These are phyloP conservation scores for Phytophthora nicotianae DNA, from an alignment of 352 stramenopile genomes.

Conservation along the genomic window DNA sequence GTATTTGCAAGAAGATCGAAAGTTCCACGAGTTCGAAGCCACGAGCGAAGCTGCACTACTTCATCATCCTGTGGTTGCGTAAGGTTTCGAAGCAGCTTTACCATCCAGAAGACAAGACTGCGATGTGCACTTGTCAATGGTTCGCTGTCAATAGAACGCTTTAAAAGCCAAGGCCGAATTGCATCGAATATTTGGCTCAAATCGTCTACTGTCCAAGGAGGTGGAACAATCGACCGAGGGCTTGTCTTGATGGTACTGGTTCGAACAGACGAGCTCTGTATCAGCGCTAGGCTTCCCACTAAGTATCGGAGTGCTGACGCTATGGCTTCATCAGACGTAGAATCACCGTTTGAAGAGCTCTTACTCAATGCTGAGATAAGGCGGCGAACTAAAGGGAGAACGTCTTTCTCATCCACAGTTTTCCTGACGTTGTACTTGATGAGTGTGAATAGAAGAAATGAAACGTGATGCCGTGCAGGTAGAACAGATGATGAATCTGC, in stretches of 20 bases:
- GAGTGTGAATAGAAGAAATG: constrained; percentile 42
- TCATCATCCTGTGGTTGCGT: constrained; percentile 7
- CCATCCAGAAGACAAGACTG: constrained; percentile 33
- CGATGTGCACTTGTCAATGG: neutral
- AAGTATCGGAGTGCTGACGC: constrained; percentile 31
- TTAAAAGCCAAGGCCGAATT: constrained; percentile 19
- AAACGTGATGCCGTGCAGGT: constrained; percentile 13
- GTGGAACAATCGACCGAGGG: constrained; percentile 1
- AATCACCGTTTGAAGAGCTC: neutral
- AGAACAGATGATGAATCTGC: neutral
- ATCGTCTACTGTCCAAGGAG: constrained; percentile 22
- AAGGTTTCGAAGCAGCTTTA: constrained; percentile 46
- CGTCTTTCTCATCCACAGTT: constrained; percentile 15
- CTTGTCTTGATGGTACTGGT: constrained; percentile 4
- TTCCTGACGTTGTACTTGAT: constrained; percentile 42
- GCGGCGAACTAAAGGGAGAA: constrained; percentile 7
- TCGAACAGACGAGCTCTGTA: constrained; percentile 10
- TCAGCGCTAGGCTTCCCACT: constrained; percentile 32
- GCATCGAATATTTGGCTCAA: constrained; percentile 14
- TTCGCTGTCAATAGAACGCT: neutral
- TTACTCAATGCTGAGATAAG: constrained; percentile 19
- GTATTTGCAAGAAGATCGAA: constrained; percentile 25
- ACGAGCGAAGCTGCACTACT: constrained; percentile 10
- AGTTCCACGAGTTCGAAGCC: constrained; percentile 20
- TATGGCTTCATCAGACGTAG: constrained; percentile 3